These are phyloP conservation scores for Dimocarpus longan DNA, from an alignment of 345 rosid species.

Conservation along the genomic window DNA sequence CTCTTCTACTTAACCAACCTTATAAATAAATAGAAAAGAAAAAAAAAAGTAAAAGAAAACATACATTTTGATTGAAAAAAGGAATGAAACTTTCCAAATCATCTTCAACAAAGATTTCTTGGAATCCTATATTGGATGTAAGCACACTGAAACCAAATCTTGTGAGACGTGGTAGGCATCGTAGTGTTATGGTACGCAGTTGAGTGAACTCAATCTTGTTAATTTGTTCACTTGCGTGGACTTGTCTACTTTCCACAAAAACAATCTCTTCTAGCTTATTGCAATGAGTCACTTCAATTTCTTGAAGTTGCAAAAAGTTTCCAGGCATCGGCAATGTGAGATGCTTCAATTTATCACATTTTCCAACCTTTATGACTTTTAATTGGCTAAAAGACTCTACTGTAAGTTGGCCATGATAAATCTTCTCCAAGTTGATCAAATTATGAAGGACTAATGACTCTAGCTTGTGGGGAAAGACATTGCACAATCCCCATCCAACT, in stretches of 20 bases:
- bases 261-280: slow-evolving; percentile 19
- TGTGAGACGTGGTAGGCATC: too few relatives aligned
- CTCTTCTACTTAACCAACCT: too few relatives aligned
- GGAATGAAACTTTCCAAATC: too few relatives aligned
- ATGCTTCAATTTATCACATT: slow-evolving; percentile 22
- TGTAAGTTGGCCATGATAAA: slow-evolving; percentile 10
- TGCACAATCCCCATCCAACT: neutral
- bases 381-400: slow-evolving; percentile 18
- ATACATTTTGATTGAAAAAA: neutral
- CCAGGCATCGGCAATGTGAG: slow-evolving; percentile 9
- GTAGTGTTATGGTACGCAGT: neutral
- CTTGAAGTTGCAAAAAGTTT: slow-evolving; percentile 17
- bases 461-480: slow-evolving; percentile 7
- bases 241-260: neutral
- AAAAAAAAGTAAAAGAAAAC: too few relatives aligned
- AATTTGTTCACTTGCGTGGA: too few relatives aligned
- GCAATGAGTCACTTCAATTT: slow-evolving; percentile 17
- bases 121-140: too few relatives aligned
- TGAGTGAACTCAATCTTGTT: neutral
- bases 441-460: slow-evolving; percentile 7
- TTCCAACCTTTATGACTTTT: slow-evolving; percentile 4
- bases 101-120: too few relatives aligned
- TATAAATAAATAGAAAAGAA: too few relatives aligned
- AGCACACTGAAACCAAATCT: too few relatives aligned
- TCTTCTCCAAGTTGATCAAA: slow-evolving; percentile 24